Conservation (phyloP, 805 yeast genomes). For the Lipomyces spencermartinsiae region DNA sequence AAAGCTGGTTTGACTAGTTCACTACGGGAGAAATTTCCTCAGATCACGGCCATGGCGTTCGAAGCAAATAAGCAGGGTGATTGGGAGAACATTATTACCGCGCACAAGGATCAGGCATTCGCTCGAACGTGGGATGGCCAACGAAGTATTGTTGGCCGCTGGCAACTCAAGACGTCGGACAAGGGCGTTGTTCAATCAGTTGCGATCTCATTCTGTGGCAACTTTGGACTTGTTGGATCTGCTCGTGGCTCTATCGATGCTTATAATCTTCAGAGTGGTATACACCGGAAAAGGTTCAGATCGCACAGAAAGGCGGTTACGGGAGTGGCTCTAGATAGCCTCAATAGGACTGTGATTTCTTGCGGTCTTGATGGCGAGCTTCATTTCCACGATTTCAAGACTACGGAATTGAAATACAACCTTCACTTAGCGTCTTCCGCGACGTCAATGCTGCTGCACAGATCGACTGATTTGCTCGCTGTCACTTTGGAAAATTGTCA, state of each 20-base stretch:
- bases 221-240: slow-evolving; percentile 91
- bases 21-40: slow-evolving; percentile 73
- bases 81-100: slow-evolving; percentile 93
- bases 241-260: slow-evolving; percentile 82
- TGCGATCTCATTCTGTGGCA: slow-evolving; percentile 89
- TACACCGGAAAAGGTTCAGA: slow-evolving; percentile 71
- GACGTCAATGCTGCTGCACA: slow-evolving; percentile 77
- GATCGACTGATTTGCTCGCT: slow-evolving; percentile 83
- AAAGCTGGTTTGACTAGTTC: slow-evolving; percentile 38
- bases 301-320: slow-evolving; percentile 66
- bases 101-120: slow-evolving; percentile 78
- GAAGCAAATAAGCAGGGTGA: slow-evolving; percentile 40
- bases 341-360: slow-evolving; percentile 87
- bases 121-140: slow-evolving; percentile 93
- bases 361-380: slow-evolving; percentile 88
- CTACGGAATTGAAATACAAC: slow-evolving; percentile 69
- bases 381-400: slow-evolving; percentile 83
- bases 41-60: slow-evolving; percentile 53
- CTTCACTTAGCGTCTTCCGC: slow-evolving; percentile 76
- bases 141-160: slow-evolving; percentile 78
- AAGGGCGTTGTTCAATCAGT: slow-evolving; percentile 76
- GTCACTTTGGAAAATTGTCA: slow-evolving; percentile 85
- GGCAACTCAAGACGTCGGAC: slow-evolving; percentile 75
- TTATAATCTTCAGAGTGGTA: slow-evolving; percentile 92
- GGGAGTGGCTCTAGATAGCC: slow-evolving; percentile 86